phyloP scores from a whole-genome alignment of 345 rosid species.

The Eucalyptus cladocalyx region DNA sequence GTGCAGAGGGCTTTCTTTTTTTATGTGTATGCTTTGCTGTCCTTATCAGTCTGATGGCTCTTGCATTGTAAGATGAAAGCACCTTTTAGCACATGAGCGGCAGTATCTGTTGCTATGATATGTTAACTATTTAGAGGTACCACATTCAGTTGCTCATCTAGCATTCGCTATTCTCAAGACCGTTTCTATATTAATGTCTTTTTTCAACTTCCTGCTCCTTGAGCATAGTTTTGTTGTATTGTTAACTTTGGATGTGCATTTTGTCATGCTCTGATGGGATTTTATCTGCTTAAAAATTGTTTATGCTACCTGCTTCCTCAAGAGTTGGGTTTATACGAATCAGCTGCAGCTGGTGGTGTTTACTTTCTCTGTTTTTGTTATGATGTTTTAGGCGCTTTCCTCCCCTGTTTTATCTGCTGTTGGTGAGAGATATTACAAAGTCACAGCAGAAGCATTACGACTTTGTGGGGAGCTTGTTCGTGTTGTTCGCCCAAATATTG shows the following conservation, averaged over 20 bases:
- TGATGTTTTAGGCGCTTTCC: conserved; percentile 61
- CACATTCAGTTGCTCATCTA: background rate
- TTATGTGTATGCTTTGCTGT: background rate
- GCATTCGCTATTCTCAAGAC: background rate
- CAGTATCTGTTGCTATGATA: background rate
- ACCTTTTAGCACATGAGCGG: background rate
- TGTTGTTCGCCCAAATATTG: conserved; percentile 67
- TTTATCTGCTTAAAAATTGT: background rate
- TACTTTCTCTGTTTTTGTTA: background rate
- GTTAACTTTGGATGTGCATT: background rate
- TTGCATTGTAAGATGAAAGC: background rate
- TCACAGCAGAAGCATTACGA: conserved; percentile 95
- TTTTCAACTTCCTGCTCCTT: background rate
- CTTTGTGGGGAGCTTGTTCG: conserved; percentile 95
- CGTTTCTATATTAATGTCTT: background rate
- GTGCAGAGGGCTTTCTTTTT: background rate
- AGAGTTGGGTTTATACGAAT: background rate
- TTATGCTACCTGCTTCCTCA: background rate
- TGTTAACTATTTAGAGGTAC: background rate
- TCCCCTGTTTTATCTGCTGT: conserved; percentile 87
- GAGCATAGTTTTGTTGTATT: background rate
- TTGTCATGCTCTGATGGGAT: background rate
- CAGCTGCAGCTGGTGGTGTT: background rate
- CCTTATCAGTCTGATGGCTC: background rate
- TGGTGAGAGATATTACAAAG: conserved; percentile 97